These are phyloP conservation scores for Zizania latifolia DNA, from an alignment of 176 grass and related monocot genomes.

Conservation along the genomic window DNA sequence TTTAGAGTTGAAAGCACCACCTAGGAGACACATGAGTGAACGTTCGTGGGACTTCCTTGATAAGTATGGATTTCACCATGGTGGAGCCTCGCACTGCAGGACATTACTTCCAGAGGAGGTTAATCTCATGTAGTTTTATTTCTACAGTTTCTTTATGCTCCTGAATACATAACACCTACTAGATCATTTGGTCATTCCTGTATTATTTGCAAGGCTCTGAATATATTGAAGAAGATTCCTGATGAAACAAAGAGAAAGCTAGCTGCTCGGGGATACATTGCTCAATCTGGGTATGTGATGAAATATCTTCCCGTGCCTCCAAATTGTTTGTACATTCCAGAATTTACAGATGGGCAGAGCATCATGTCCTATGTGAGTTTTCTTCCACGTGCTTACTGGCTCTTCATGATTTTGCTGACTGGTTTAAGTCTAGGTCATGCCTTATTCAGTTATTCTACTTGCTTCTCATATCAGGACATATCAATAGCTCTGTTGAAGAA, in stretches of 20 bases:
- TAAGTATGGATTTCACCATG: constrained; percentile 60
- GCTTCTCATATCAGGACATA: constrained; percentile 59
- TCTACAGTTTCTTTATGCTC: not conserved
- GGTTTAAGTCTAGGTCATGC: constrained; percentile 1
- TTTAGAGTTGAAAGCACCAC: constrained; percentile 57
- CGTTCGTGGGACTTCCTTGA: constrained; percentile 74
- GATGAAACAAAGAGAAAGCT: constrained; percentile 73
- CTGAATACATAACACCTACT: not conserved
- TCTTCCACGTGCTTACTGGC: constrained; percentile 6
- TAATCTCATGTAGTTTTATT: constrained; percentile 8
- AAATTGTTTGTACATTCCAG: constrained; percentile 80
- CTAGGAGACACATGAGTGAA: constrained; percentile 43
- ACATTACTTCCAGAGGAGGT: constrained; percentile 81
- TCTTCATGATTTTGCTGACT: constrained; percentile 18
- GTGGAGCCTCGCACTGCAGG: constrained; percentile 36
- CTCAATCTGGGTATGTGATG: constrained; percentile 75
- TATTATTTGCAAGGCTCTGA: constrained; percentile 58
- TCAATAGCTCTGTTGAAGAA: constrained; percentile 68
- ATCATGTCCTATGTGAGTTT: constrained; percentile 89
- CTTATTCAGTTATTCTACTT: constrained; percentile 33
- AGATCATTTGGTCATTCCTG: not conserved
- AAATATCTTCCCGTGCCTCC: constrained; percentile 77
- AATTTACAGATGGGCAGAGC: constrained; percentile 75
- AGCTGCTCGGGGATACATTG: constrained; percentile 55
- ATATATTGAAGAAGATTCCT: constrained; percentile 73